A percentile compares a stretch with the other conserved stretches of the same genome.
Conservation (phyloP, 106 monocot species). For the Xerophyta viscosa region DNA sequence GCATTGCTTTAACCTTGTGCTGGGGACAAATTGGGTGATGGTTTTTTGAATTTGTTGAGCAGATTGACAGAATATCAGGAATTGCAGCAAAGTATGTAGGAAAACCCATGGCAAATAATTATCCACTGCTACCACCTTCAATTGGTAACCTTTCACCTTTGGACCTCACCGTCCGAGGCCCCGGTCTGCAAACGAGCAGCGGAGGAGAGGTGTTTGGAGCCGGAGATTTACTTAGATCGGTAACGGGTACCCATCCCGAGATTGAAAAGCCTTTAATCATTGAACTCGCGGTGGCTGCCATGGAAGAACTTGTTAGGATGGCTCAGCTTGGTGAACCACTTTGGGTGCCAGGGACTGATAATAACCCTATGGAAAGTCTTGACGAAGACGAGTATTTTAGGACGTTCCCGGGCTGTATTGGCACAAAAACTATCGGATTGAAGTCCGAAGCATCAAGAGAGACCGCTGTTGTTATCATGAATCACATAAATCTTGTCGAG, state of each 20-base stretch:
- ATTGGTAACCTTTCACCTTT: slow-evolving; percentile 27
- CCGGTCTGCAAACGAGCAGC: slow-evolving; percentile 11
- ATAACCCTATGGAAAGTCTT: slow-evolving; percentile 23
- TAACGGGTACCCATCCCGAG: slow-evolving; percentile 27
- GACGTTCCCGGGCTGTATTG: slow-evolving; percentile 67
- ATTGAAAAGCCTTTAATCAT: slow-evolving; percentile 69
- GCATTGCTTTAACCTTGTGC: background rate
- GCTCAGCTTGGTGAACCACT: slow-evolving; percentile 73
- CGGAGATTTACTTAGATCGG: slow-evolving; percentile 36
- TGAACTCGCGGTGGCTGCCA: slow-evolving; percentile 85
- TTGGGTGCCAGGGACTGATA: slow-evolving; percentile 34
- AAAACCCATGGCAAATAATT: slow-evolving; percentile 39
- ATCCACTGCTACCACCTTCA: slow-evolving; percentile 36
- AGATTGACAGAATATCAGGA: slow-evolving; percentile 85
- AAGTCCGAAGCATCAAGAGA: slow-evolving; percentile 75
- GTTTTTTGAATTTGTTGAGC: background rate
- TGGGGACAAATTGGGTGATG: background rate
- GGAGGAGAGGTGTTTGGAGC: slow-evolving; percentile 32
- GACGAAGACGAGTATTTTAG: slow-evolving; percentile 72
- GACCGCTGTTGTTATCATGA: slow-evolving; percentile 75
- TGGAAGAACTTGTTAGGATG: slow-evolving; percentile 92
- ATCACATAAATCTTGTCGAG: slow-evolving; percentile 69
- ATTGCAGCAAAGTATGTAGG: slow-evolving; percentile 86
- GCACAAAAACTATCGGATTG: slow-evolving; percentile 51
- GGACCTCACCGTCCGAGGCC: slow-evolving; percentile 24